These are phyloP conservation scores for Davidsoniella australis DNA, from an alignment of 2,329 filamentous ascomycete genomes.

Conservation along the genomic window DNA sequence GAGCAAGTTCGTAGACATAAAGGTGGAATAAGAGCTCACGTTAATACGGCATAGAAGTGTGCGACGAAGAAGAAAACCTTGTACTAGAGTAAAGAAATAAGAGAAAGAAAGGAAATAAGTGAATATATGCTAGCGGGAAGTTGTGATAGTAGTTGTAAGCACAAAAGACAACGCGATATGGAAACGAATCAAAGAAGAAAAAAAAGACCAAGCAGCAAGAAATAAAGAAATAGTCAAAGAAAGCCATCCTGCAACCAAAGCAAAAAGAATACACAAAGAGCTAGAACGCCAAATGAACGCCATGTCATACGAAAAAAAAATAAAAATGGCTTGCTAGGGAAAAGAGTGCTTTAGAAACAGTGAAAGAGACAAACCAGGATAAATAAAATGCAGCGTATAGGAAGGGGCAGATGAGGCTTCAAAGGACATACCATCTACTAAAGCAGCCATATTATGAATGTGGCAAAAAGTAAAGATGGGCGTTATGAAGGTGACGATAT, in stretches of 20 bases:
- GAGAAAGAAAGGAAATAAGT: not conserved
- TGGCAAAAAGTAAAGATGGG: not conserved
- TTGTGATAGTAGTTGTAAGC: too few species aligned
- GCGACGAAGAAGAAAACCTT: too few species aligned
- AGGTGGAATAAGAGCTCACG: too few species aligned
- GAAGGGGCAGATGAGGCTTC: not conserved
- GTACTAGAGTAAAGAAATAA: conserved; percentile 1
- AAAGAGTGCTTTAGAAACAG: not conserved
- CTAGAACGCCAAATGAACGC: conserved; percentile 10
- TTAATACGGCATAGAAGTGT: too few species aligned
- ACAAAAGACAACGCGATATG: not conserved
- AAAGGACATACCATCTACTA: too few species aligned
- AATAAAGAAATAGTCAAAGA: not conserved
- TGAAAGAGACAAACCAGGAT: conserved; percentile 9
- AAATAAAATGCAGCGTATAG: conserved; percentile 11
- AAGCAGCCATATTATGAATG: not conserved
- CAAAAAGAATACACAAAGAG: conserved; percentile 3
- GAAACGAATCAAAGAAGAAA: not conserved
- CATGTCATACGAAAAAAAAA: conserved; percentile 8
- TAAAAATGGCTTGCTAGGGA: not conserved
- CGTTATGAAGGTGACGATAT: not conserved
- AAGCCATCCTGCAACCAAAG: not conserved
- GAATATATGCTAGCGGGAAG: not conserved
- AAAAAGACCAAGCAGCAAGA: not conserved
- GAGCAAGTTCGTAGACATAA: too few species aligned